A percentile compares a stretch with the other conserved stretches of the same genome.
Conservation (phyloP, 1,139 yeast genomes). For the Suhomyces yuchorum region DNA sequence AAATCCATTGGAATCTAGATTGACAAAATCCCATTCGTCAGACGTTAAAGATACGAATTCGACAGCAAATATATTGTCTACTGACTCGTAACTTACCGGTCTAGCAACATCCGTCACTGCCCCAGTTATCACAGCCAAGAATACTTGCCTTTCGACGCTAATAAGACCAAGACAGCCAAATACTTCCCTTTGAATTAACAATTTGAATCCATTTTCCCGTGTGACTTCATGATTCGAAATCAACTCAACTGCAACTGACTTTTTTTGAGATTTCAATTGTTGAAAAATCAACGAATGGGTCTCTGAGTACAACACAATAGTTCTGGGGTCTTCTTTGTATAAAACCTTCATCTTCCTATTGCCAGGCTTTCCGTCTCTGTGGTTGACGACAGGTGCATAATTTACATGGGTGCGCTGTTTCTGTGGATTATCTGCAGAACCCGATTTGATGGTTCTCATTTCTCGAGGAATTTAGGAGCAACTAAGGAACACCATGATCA, state of each 20-base stretch:
- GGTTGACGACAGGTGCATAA: neutral
- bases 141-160: conserved; percentile 64
- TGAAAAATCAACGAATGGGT: conserved; percentile 54
- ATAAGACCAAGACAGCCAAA: conserved; percentile 87
- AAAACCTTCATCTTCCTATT: conserved; percentile 48
- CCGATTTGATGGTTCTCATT: neutral
- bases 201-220: conserved; percentile 45
- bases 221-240: conserved; percentile 43
- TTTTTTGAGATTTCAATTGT: conserved; percentile 28
- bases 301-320: conserved; percentile 54
- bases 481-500: neutral
- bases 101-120: conserved; percentile 72
- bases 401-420: neutral
- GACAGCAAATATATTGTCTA: conserved; percentile 77
- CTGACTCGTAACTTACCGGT: conserved; percentile 78
- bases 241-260: conserved; percentile 56
- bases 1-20: conserved; percentile 63
- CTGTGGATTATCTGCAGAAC: conserved; percentile 2
- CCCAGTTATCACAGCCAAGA: conserved; percentile 79
- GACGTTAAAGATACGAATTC: conserved; percentile 79
- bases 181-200: conserved; percentile 58
- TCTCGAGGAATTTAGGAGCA: neutral
- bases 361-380: neutral
- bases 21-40: conserved; percentile 78
- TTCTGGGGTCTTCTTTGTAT: conserved; percentile 52